phyloP scores from a whole-genome alignment of 2,329 filamentous ascomycete genomes.

The Cyclaneusma minus region DNA sequence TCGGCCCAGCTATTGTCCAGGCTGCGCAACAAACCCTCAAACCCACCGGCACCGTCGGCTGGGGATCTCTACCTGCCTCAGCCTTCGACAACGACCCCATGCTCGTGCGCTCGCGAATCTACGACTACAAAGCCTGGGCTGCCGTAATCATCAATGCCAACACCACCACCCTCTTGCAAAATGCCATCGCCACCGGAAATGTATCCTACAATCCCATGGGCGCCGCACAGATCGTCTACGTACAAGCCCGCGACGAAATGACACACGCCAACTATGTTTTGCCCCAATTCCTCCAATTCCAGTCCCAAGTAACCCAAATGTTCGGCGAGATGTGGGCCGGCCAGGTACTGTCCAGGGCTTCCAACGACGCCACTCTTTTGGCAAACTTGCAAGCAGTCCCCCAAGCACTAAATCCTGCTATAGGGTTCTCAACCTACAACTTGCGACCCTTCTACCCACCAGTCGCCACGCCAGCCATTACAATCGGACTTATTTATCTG shows the following conservation, averaged over 20 bases:
- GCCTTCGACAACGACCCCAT: slow-evolving; percentile 39
- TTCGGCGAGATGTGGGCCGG: slow-evolving; percentile 18
- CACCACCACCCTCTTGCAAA: slow-evolving; percentile 39
- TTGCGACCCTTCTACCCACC: slow-evolving; percentile 42
- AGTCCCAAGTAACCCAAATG: slow-evolving; percentile 2
- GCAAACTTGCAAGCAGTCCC: slow-evolving; percentile 29
- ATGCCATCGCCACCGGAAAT: slow-evolving; percentile 37
- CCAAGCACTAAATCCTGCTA: slow-evolving; percentile 37
- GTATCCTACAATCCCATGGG: slow-evolving; percentile 42
- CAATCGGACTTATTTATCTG: slow-evolving; percentile 48
- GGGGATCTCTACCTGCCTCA: slow-evolving; percentile 21
- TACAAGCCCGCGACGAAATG: slow-evolving; percentile 38
- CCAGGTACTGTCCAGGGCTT: slow-evolving; percentile 11
- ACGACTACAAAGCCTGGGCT: slow-evolving; percentile 41
- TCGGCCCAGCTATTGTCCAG: slow-evolving; percentile 37
- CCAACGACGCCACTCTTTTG: slow-evolving; percentile 19
- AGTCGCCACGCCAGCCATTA: slow-evolving; percentile 38
- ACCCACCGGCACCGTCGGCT: slow-evolving; percentile 21
- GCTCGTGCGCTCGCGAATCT: slow-evolving; percentile 39
- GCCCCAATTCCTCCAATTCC: slow-evolving; percentile 18
- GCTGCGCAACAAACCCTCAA: slow-evolving; percentile 27
- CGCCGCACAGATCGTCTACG: slow-evolving; percentile 38
- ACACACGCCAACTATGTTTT: slow-evolving; percentile 36
- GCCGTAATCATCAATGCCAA: slow-evolving; percentile 48
- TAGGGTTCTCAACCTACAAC: slow-evolving; percentile 39